Base-by-base conservation (phyloP, 2,329 filamentous ascomycete species). In the Verticillium longisporum region DNA sequence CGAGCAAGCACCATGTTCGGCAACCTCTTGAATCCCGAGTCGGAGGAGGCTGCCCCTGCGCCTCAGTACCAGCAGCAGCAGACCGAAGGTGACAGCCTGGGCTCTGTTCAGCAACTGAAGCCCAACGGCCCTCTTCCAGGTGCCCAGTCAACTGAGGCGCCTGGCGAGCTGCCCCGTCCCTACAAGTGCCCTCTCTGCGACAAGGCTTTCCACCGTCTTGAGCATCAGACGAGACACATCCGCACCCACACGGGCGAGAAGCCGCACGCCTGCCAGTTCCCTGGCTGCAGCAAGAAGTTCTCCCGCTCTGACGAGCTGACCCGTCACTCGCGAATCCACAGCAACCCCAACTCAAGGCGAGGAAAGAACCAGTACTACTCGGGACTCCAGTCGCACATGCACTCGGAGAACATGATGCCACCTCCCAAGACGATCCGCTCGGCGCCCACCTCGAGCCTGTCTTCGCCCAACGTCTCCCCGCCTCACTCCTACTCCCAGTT, bases 141-240 rank as follows among this genome's bases (percentile, higher is more conserved):
- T 66, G 83, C 87, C 62, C 86, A 91, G 71, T 70, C 79, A 65
- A 68, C 85, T 76, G 76, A 91, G 83, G 66, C 73, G 57, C 78
- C 75, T 66, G 54, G 54, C 26, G 94, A 98, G 76, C 85, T 98
- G 60, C 95, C 95, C 62, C 88, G 95, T 61, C 94, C 94, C 0
- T 99, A 99, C 87, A 98, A 98, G 82, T 99, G 94, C 77, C 93
- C 94, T 63, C 86, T 99, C 65, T 99, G 95, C 81, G 94, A 97
- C 71, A 96, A 97, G 83, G 94, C 95, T 63, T 99, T 99, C 79
- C 95, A 98, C 82, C 92, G 95, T 65, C 84, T 99, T 53, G 94
- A 98, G 80, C 94, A 98, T 75, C 94, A 97, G 82, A 88, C 85
- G 26, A 79, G 83, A 69, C 94, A 99, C 77, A 98, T 98, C 72